These are phyloP conservation scores for Diutina pseudorugosa DNA, from an alignment of 1,139 yeast species.

Conservation along the genomic window DNA sequence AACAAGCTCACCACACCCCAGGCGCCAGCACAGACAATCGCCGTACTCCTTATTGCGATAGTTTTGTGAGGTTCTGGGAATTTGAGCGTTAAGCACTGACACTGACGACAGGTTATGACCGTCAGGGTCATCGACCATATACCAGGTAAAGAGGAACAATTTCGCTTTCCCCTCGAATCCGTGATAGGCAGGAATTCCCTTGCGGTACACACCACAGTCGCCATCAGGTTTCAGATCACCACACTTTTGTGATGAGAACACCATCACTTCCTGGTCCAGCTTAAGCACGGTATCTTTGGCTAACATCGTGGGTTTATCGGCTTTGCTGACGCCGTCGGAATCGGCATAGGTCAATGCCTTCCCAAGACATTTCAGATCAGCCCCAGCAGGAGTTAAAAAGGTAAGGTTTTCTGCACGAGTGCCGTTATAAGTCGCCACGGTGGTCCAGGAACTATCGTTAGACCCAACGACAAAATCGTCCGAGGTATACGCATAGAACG, in stretches of 20 bases:
- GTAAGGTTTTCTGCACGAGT: conserved; percentile 48
- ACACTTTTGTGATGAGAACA: conserved; percentile 64
- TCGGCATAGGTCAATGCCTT: conserved; percentile 75
- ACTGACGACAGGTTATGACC: conserved; percentile 88
- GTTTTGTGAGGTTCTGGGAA: conserved; percentile 89
- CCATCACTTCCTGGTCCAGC: conserved; percentile 67
- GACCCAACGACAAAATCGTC: conserved; percentile 9
- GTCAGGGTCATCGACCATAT: conserved; percentile 62
- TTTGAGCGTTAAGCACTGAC: conserved; percentile 88
- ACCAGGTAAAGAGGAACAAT: conserved; percentile 81
- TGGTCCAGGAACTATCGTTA: not conserved
- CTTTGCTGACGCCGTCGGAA: conserved; percentile 57
- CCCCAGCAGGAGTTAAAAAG: conserved; percentile 77
- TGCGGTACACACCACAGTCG: conserved; percentile 82
- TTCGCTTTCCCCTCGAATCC: conserved; percentile 75
- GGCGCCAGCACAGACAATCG: conserved; percentile 81
- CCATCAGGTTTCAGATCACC: conserved; percentile 29
- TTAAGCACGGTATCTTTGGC: conserved; percentile 44
- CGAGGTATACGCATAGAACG: conserved; percentile 59
- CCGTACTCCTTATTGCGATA: conserved; percentile 39
- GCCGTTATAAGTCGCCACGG: not conserved
- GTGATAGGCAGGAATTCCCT: conserved; percentile 81
- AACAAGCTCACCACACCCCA: conserved; percentile 96
- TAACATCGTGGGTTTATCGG: conserved; percentile 52
- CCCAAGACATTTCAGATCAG: conserved; percentile 70